phyloP scores from a whole-genome alignment of 139 green algal species.

The Closterium sp. region DNA sequence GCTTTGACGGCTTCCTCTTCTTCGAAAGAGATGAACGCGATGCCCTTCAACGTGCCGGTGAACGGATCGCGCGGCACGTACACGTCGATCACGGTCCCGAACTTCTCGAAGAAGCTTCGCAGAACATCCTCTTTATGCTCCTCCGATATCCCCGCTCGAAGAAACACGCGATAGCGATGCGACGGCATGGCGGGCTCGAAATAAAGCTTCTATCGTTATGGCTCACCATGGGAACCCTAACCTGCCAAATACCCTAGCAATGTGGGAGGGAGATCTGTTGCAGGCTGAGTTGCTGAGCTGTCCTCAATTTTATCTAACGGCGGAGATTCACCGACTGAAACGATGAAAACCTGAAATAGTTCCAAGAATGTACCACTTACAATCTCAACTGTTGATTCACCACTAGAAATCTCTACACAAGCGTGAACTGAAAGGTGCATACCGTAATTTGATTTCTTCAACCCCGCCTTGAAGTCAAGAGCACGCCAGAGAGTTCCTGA shows the following conservation, averaged over 20 bases:
- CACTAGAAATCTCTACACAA: no score
- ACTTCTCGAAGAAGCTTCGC: slow-evolving; percentile 2
- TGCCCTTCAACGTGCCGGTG: neutral
- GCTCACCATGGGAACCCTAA: no score
- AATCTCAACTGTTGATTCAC: no score
- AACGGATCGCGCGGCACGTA: neutral
- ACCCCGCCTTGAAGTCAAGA: no score
- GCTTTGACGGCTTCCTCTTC: neutral
- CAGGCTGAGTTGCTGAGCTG: no score
- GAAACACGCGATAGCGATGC: neutral
- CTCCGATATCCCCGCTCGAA: neutral
- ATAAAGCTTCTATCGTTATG: neutral
- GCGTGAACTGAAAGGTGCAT: no score
- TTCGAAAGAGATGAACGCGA: slow-evolving; percentile 1
- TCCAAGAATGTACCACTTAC: no score
- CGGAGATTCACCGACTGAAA: neutral
- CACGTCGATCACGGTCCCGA: slow-evolving; percentile 6
- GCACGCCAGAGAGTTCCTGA: no score
- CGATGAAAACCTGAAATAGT: no score
- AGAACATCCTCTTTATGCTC: neutral
- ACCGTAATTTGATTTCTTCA: no score
- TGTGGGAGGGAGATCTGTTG: no score
- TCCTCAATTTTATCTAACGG: neutral
- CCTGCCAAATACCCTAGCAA: no score
- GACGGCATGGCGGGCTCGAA: neutral